Evolutionary conservation across 2,329 filamentous ascomycete species (phyloP), one percentile per base, ranked within the genome.

Genomic region (Botrytis cinerea): DNA sequence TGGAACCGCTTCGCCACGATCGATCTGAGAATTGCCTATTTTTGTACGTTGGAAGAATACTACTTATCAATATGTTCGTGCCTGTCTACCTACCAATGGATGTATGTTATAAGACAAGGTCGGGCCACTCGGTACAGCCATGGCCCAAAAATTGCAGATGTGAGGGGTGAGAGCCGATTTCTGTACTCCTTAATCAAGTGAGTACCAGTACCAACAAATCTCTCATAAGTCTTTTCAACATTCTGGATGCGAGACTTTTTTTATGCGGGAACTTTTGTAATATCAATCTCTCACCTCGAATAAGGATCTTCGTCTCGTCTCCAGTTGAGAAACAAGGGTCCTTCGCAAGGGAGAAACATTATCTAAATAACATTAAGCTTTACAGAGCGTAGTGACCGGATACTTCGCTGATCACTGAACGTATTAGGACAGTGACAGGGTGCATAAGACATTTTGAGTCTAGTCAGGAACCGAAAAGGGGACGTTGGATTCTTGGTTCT

Each of bases 391-490:
- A 46, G 63, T 66, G 20, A 14, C 43, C 43, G 45, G 35, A 48
- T 18, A 32, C 28, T 32, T 38, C 43, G 28, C 45, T 35, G 45
- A 67, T 67, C 45, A 38, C 20, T 35, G 14, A 51, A 25, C 32
- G 32, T 22, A 51, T 67, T 51, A 51, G 45, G 63, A 18, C 22
- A 67, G 32, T 51, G 22, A 54, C 64, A 54, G 32, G 46, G 64
- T 20, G 5, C 10, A 28, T 40, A 68, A 40, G 64, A 40, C 46
- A 28, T 22, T 40, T 54, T 68, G 25, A 68, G 64, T 40, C 54
- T 68, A 68, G 46, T 40, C 46, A 54, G 45, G 64, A 54, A 54
- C 64, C 64, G 32, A 54, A 68, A 68, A 68, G 64, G 64, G 64
- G 64, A 67, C 48, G 46, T 51, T 51, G 63, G 63, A 48, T 66